Evolutionary conservation across 192 early-diverging fungal species (phyloP).

Genomic region (Backusella luteola): DNA sequence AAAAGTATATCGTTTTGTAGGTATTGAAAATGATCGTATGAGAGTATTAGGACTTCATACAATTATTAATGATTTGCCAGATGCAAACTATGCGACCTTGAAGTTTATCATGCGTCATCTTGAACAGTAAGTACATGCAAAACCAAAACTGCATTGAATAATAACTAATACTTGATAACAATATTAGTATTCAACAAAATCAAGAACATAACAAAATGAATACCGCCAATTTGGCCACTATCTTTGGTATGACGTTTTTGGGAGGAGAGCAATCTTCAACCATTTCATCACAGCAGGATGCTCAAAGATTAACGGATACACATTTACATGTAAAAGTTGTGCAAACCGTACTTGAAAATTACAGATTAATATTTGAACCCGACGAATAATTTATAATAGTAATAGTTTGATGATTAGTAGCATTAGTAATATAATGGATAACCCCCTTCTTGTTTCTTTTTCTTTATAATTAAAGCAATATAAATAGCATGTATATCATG

Average conservation of each 20-base stretch:
- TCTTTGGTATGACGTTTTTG: constrained; percentile 91
- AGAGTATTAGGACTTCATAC: constrained; percentile 72
- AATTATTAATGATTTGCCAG: constrained; percentile 71
- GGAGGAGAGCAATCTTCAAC: constrained; percentile 31
- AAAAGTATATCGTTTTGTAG: constrained; percentile 27
- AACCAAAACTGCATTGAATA: neutral
- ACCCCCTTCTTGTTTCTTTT: neutral
- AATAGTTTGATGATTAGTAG: neutral
- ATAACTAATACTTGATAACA: neutral
- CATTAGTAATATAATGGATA: neutral
- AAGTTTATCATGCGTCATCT: constrained; percentile 80
- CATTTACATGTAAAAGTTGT: constrained; percentile 61
- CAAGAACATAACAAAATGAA: constrained; percentile 88
- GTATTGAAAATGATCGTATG: constrained; percentile 58
- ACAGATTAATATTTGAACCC: constrained; percentile 66
- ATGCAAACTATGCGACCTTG: constrained; percentile 83
- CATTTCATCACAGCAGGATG: constrained; percentile 23
- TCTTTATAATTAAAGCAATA: neutral
- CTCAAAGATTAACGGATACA: constrained; percentile 53
- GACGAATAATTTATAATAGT: constrained; percentile 35
- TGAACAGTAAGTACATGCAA: constrained; percentile 52
- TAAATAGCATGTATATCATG: neutral
- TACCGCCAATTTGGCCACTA: constrained; percentile 80
- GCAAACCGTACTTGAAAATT: constrained; percentile 65
- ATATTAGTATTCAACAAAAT: constrained; percentile 66